These are phyloP conservation scores for Calamus simplicifolius DNA, from an alignment of 176 grass and related monocot species.

Conservation along the genomic window DNA sequence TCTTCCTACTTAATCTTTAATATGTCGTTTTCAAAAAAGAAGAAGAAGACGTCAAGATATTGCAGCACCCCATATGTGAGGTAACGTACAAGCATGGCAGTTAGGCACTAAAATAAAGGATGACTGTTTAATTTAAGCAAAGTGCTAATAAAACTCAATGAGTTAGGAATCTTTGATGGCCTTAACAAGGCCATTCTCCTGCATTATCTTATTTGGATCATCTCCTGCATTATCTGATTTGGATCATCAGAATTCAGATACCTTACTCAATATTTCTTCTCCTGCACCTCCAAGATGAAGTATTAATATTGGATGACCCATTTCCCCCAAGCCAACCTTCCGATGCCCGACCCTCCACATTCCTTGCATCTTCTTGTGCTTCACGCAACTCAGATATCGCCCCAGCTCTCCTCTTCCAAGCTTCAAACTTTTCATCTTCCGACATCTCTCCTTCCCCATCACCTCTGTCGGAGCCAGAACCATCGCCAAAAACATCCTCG, in stretches of 20 bases:
- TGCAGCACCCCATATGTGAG: too few relatives aligned
- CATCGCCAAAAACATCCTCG: constrained; percentile 40
- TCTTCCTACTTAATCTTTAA: too few relatives aligned
- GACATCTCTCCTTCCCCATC: constrained; percentile 21
- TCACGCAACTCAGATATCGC: constrained; percentile 75
- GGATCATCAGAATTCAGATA: constrained; percentile 66
- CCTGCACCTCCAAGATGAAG: constrained; percentile 28
- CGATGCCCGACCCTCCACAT: constrained; percentile 53
- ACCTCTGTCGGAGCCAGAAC: not conserved
- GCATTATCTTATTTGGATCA: constrained; percentile 54
- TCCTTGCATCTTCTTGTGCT: constrained; percentile 50
- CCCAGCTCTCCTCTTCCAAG: constrained; percentile 84
- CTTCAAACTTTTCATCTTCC: constrained; percentile 66
- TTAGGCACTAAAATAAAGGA: too few relatives aligned
- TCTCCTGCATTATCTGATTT: constrained; percentile 45
- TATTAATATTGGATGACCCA: constrained; percentile 2
- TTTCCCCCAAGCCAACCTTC: constrained; percentile 63
- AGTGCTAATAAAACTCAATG: constrained; percentile 1
- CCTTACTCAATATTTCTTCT: constrained; percentile 5
- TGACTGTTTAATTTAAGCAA: too few relatives aligned
- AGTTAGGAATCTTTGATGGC: constrained; percentile 43
- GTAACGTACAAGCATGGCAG: too few relatives aligned
- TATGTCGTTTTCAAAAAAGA: too few relatives aligned
- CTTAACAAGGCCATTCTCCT: constrained; percentile 47
- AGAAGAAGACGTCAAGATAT: too few relatives aligned